Base-by-base conservation (phyloP, 2,329 filamentous ascomycete genomes). In the Byssochlamys sp. region DNA sequence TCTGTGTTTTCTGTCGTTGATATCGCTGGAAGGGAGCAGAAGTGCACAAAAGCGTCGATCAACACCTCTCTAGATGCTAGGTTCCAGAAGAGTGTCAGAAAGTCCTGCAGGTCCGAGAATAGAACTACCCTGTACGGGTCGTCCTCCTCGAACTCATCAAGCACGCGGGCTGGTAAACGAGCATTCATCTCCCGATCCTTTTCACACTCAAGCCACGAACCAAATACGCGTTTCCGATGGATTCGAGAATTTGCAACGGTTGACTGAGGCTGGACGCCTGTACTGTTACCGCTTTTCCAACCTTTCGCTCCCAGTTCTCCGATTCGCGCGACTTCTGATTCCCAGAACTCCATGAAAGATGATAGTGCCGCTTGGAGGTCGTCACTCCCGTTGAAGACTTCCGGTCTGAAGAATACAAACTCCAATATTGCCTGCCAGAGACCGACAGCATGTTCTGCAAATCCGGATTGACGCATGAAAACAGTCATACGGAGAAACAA, bases 351-450 rank as follows among this genome's bases (percentile, higher is more conserved):
- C 53, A 82, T 77, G 60, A 96, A 88, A 0, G 65, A 61, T n/a
- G 63, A 51, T 28, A 73, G 12, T 60, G 61, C 53, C 54, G 61
- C 31, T 24, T 62, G 51, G 25, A 50, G 4, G 7, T 58, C 19
- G 56, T 58, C 52, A 7, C 57, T 52, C 25, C 49, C 61, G 59
- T 56, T 68, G 29, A 73, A 54, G 4, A 67, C 57, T 2, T 64
- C 55, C 2, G 88, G 84, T 2, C 78, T 77, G 52, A 84, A 84
- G 59, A 90, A 81, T 19, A 83, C 84, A 55, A 87, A 77, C 67
- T 96, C 92, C 0, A 96, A 73, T 0, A 88, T 65, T 4, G 84
- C 88, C 73, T 97, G 92, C 91, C 92, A 96, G 4, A 87, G 79
- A 9, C 86, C 90, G 2, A 89, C 77, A 1, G 90, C 86, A 29